phyloP scores from a whole-genome alignment of 1,139 yeast genomes.

The Magnusiomyces ingens region DNA sequence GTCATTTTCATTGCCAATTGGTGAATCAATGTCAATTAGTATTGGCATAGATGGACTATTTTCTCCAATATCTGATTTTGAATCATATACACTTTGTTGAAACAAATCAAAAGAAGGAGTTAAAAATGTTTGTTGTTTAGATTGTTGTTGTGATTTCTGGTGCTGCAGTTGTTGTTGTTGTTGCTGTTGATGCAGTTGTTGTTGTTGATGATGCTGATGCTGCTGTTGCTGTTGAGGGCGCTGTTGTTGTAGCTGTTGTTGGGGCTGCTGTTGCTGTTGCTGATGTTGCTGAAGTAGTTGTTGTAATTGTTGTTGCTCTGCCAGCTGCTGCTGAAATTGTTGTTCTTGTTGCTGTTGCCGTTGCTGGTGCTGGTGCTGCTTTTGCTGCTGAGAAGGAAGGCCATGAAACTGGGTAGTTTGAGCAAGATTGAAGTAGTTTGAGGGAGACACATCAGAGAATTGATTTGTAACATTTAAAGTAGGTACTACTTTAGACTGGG shows the following conservation, averaged over 20 bases:
- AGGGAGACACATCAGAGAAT: too few species aligned
- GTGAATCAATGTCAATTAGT: too few species aligned
- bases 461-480: too few species aligned
- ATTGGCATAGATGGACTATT: too few species aligned
- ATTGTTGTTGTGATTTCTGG: background rate
- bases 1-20: too few species aligned
- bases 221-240: background rate
- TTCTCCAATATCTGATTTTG: too few species aligned
- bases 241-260: background rate
- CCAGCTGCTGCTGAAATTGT: too few species aligned
- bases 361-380: background rate
- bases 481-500: too few species aligned
- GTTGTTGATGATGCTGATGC: background rate
- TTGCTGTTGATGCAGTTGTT: background rate
- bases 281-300: background rate
- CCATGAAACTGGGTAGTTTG: background rate
- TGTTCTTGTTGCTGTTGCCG: background rate
- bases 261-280: background rate
- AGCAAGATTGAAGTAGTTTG: too few species aligned
- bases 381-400: background rate
- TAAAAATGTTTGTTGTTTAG: background rate
- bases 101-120: background rate
- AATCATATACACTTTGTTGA: background rate
- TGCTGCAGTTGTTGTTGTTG: background rate
- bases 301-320: background rate